Evolutionary conservation across 1,284 basidiomycete genomes (phyloP).

Genomic region (Apiotrichum gracile): DNA sequence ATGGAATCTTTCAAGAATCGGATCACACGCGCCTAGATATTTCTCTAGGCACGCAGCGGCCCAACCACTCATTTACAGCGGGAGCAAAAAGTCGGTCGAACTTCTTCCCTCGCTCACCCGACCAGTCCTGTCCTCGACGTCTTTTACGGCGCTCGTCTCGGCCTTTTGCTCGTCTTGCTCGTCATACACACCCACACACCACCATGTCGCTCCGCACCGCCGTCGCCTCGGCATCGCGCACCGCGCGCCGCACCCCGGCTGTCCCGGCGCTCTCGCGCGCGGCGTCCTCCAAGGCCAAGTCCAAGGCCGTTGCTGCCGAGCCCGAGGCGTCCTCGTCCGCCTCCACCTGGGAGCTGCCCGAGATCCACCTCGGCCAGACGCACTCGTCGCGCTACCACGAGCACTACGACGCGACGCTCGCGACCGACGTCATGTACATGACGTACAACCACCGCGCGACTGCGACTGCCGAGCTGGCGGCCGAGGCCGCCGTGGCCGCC

Average conservation of each 20-base stretch:
- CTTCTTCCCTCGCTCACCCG: too few relatives aligned
- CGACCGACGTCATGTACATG: conserved; percentile 90
- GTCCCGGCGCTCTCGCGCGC: conserved; percentile 1
- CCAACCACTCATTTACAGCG: too few relatives aligned
- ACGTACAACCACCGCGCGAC: conserved; percentile 69
- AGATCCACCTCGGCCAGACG: conserved; percentile 53
- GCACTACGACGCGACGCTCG: conserved; percentile 78
- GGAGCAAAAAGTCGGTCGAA: too few relatives aligned
- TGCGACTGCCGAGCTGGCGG: conserved; percentile 5
- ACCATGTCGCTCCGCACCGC: conserved; percentile 16
- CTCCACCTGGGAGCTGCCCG: conserved; percentile 25
- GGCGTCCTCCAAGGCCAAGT: conserved; percentile 6
- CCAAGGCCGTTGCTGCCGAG: neutral
- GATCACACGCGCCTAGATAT: too few relatives aligned
- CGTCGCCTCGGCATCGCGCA: conserved; percentile 11
- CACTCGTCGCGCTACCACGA: conserved; percentile 70
- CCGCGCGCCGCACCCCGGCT: conserved; percentile 2
- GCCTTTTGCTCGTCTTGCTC: neutral
- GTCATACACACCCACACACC: neutral
- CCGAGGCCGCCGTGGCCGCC: neutral
- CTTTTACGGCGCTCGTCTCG: neutral
- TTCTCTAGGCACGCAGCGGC: too few relatives aligned
- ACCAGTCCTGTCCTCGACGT: neutral
- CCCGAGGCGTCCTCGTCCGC: conserved; percentile 1
- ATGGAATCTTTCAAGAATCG: too few relatives aligned